Evolutionary conservation across 2,329 filamentous ascomycete species (phyloP).

Genomic region (Golovinomyces cichoracearum): DNA sequence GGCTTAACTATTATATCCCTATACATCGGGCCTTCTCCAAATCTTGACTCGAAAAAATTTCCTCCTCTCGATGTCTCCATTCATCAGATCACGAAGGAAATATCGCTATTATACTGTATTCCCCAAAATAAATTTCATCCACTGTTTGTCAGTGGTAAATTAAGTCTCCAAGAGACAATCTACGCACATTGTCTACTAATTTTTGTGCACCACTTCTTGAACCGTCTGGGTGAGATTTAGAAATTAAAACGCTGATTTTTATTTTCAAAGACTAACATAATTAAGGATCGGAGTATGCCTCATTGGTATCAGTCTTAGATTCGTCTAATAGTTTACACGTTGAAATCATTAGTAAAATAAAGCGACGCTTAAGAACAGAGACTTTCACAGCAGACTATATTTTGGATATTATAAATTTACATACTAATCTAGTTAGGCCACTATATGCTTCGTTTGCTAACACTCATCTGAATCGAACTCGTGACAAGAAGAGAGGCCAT

Average conservation of each 20-base stretch:
- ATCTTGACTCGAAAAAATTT: constrained; percentile 28
- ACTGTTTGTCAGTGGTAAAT: constrained; percentile 59
- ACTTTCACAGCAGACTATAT: constrained; percentile 98
- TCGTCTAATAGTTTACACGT: constrained; percentile 58
- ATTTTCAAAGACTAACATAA: not conserved
- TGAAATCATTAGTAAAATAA: constrained; percentile 67
- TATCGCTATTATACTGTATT: constrained; percentile 89
- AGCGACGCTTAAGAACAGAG: constrained; percentile 80
- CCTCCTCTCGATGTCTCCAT: constrained; percentile 85
- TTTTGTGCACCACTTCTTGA: constrained; percentile 93
- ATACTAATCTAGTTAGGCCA: constrained; percentile 63
- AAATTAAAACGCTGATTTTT: not conserved
- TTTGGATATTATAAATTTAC: constrained; percentile 78
- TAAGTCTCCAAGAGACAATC: constrained; percentile 88
- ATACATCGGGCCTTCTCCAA: constrained; percentile 53
- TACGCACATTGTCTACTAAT: constrained; percentile 97
- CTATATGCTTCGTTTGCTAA: constrained; percentile 81
- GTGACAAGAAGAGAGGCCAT: constrained; percentile 25
- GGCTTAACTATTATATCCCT: constrained; percentile 92
- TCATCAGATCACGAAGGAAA: constrained; percentile 96
- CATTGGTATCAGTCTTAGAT: constrained; percentile 58
- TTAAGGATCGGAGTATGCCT: constrained; percentile 54
- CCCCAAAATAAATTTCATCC: constrained; percentile 89
- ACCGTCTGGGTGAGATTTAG: constrained; percentile 43
- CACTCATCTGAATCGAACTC: constrained; percentile 39